Evolutionary conservation across 139 green algal genomes (phyloP).

Genomic region (Chlamydomonas schloesseri): DNA sequence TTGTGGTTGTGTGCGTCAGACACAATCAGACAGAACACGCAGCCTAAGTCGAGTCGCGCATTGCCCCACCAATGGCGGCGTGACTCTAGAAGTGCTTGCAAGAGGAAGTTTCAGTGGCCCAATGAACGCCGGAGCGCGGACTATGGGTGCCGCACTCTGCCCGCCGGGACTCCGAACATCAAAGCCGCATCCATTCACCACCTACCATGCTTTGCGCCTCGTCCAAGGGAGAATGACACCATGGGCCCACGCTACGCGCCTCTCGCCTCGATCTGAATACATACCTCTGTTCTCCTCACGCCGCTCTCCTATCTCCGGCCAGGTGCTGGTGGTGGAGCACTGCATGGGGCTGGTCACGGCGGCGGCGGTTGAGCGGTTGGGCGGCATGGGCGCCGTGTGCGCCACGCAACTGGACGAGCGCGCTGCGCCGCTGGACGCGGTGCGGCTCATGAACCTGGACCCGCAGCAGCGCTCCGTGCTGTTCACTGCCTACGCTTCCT

Average conservation of each 20-base stretch:
- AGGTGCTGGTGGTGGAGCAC: constrained; percentile 81
- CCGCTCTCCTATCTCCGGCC: no score
- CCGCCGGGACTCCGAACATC: constrained; percentile 35
- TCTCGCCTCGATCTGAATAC: no score
- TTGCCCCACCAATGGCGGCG: constrained; percentile 2
- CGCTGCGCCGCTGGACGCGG: constrained; percentile 30
- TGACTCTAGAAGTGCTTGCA: constrained; percentile 43
- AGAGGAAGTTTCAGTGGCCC: constrained; percentile 39
- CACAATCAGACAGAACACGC: no score
- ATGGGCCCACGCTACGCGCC: no score
- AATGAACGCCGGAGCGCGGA: not conserved
- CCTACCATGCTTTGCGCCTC: no score
- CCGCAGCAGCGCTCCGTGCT: constrained; percentile 37
- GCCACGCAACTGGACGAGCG: constrained; percentile 34
- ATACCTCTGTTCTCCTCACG: no score
- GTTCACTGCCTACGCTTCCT: constrained; percentile 54
- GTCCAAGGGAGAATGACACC: no score
- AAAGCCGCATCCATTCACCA: no score
- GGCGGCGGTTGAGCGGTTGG: constrained; percentile 82
- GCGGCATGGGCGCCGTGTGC: constrained; percentile 73
- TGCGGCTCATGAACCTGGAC: constrained; percentile 69
- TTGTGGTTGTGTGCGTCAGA: no score
- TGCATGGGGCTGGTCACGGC: constrained; percentile 78
- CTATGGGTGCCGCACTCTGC: not conserved
- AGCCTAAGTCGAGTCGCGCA: constrained; percentile 27